These are phyloP conservation scores for Xerocomus potaroensis DNA, from an alignment of 768 basidiomycete species.

Conservation along the genomic window DNA sequence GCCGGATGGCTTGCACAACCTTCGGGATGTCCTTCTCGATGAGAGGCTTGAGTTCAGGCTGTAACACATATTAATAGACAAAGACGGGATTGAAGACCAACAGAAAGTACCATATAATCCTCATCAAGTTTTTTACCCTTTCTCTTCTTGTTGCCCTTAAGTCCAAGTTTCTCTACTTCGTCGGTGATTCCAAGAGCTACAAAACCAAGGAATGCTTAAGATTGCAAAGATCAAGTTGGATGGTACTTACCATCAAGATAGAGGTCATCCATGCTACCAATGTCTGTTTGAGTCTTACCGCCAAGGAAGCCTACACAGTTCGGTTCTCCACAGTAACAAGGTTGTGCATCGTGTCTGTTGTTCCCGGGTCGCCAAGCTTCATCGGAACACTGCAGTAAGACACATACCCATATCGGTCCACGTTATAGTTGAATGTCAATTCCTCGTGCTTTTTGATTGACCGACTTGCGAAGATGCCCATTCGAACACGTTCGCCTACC, in stretches of 20 bases:
- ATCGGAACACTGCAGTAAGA: not conserved
- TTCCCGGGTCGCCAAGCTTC: not conserved
- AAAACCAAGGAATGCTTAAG: not conserved
- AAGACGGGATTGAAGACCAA: not conserved
- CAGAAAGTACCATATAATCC: conserved; percentile 70
- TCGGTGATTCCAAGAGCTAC: conserved; percentile 91
- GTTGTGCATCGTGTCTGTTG: conserved; percentile 85
- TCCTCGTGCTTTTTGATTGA: conserved; percentile 76
- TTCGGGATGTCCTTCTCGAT: conserved; percentile 80
- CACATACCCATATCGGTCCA: conserved; percentile 94
- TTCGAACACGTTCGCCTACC: conserved; percentile 80
- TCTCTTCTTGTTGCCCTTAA: conserved; percentile 88
- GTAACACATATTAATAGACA: conserved; percentile 1
- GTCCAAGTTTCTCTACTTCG: conserved; percentile 74
- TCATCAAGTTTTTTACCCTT: conserved; percentile 92
- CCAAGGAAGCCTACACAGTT: conserved; percentile 96
- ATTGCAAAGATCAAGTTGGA: not conserved
- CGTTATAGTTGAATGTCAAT: conserved; percentile 98
- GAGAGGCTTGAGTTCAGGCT: conserved; percentile 80
- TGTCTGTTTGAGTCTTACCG: conserved; percentile 97
- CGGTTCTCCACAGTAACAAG: conserved; percentile 91
- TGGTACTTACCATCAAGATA: conserved; percentile 73
- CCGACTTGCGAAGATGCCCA: conserved; percentile 97
- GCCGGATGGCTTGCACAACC: conserved; percentile 86
- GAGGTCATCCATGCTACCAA: conserved; percentile 90